Base-by-base conservation (phyloP, 139 green algal genomes). In the Chlamydomonas sp. region DNA sequence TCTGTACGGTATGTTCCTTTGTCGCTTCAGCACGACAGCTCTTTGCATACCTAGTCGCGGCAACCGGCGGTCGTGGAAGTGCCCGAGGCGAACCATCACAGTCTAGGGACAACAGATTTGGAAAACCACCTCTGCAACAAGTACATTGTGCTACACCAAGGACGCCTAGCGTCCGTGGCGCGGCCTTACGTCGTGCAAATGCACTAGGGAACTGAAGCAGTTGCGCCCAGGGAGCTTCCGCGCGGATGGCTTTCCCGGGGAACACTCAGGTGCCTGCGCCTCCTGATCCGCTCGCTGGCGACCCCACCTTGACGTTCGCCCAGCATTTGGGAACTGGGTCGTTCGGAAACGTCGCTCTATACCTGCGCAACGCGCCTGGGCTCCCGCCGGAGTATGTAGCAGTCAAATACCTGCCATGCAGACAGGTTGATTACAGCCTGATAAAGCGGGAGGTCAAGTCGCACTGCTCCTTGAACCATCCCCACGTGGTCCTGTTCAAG, bases 401-500 rank as follows among this genome's bases (percentile, higher is more conserved):
- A 5, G 63, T 85, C n/a, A 85, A 85, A 77, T 85, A 67, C 3
- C 15, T 85, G 59, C 9, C 9, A 49, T 49, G 31, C 31, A 49
- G 31, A 49, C 31, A 49, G 31, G 31, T 49, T 49, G 83, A 87
- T 31, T 87, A 81, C 62, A 80, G 63, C 18, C 66, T 87, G 73
- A 73, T 87, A 14, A 87, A 66, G 72, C 61, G 83, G n/a, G 83
- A 87, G 63, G 83, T 87, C 14, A 72, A 73, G 3, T 76, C 62
- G 73, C 83, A 87, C 14, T 87, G 83, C 61, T 80, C 83, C 4
- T 62, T 87, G 5, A 87, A 87, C 31, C 83, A 87, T 57, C 83
- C 83, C 14, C 83, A 87, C 62, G 83, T 87, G 16, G 59, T 87
- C 31, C 73, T 87, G 6, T 87, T 87, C 62, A 87, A 87, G 63